Percentiles rank a stretch among this genome's conserved stretches.
These are phyloP conservation scores for Fusarium lateritium DNA, from an alignment of 2,329 filamentous ascomycete species.

Conservation along the genomic window DNA sequence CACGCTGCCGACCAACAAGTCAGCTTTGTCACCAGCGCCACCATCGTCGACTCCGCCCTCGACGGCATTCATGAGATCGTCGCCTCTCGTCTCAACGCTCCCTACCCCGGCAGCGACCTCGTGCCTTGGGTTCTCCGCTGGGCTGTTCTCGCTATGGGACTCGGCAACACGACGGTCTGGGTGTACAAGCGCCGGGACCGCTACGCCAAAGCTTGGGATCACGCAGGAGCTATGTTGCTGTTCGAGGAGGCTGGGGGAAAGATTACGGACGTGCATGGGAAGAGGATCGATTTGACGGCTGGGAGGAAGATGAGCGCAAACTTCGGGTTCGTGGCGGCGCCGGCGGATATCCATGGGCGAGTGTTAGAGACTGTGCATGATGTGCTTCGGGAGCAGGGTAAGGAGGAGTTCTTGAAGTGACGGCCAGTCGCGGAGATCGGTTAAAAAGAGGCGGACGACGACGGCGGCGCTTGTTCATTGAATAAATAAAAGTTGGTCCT, in stretches of 20 bases:
- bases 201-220: conserved; percentile 71
- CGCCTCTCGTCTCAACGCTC: conserved; percentile 58
- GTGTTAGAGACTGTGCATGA: conserved; percentile 79
- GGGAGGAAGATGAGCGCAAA: conserved; percentile 66
- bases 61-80: conserved; percentile 63
- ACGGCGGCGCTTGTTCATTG: not conserved
- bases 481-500: not conserved
- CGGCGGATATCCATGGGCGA: conserved; percentile 58
- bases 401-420: conserved; percentile 44
- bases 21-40: conserved; percentile 64
- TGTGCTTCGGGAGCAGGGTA: conserved; percentile 69
- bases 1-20: conserved; percentile 51
- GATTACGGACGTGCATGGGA: conserved; percentile 69
- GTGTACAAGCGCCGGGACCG: conserved; percentile 66
- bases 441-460: not conserved
- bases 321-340: conserved; percentile 70
- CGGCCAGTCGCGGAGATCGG: rapidly evolving
- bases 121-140: conserved; percentile 72
- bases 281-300: conserved; percentile 63
- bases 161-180: conserved; percentile 70
- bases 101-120: conserved; percentile 65
- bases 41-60: conserved; percentile 63
- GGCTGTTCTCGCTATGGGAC: conserved; percentile 66
- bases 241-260: conserved; percentile 70
- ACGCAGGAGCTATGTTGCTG: conserved; percentile 71